A percentile compares a stretch with the other conserved stretches of the same genome.
These are phyloP conservation scores for Beta corolliflora DNA, from an alignment of 179 eudicot genomes.

Conservation along the genomic window DNA sequence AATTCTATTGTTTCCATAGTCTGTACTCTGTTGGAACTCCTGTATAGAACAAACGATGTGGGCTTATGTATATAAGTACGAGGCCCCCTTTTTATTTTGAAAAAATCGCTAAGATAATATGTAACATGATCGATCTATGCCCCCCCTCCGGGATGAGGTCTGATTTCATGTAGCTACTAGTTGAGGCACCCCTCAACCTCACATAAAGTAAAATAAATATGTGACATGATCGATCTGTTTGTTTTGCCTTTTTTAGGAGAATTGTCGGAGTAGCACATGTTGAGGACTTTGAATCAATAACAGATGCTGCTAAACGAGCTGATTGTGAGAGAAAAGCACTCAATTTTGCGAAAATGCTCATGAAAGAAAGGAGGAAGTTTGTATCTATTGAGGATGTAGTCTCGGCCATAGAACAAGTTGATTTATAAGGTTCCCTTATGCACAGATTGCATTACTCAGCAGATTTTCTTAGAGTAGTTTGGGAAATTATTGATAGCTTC, in stretches of 20 bases:
- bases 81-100: no score
- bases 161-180: no score
- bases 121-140: no score
- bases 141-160: no score
- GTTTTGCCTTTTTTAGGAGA: constrained; percentile 50
- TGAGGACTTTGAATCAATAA: constrained; percentile 86
- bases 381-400: constrained; percentile 57
- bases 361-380: constrained; percentile 65
- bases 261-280: constrained; percentile 97
- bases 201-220: no score
- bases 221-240: neutral
- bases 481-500: neutral
- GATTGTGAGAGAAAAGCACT: constrained; percentile 86
- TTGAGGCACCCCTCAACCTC: no score
- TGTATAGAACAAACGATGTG: no score
- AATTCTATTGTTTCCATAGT: no score
- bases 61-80: no score
- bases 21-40: no score
- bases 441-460: neutral
- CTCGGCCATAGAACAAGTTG: constrained; percentile 43
- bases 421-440: constrained; percentile 12
- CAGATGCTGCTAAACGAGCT: constrained; percentile 62
- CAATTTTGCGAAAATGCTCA: constrained; percentile 69
- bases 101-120: no score
- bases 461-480: neutral